Percentiles rank a stretch among this genome's conserved stretches.
These are phyloP conservation scores for Lachancea fermentati DNA, from an alignment of 805 yeast genomes.

Conservation along the genomic window DNA sequence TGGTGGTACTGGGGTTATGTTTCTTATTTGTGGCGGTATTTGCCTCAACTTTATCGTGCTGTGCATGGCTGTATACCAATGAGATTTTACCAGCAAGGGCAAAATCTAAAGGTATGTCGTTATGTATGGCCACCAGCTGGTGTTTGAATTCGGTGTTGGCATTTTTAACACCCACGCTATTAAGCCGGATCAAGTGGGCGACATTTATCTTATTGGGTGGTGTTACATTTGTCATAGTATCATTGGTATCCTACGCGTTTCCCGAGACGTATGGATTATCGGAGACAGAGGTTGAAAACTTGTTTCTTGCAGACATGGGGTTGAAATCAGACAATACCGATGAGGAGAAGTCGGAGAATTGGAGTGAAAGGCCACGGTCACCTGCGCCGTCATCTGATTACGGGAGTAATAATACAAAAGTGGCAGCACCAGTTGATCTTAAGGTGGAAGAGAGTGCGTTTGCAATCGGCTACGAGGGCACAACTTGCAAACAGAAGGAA, in stretches of 20 bases:
- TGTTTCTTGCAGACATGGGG: constrained; percentile 12
- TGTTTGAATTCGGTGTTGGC: constrained; percentile 34
- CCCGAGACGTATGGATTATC: constrained; percentile 41
- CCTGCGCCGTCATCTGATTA: constrained; percentile 6
- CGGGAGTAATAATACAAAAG: background rate
- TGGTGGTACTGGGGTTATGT: constrained; percentile 40
- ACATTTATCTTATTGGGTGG: constrained; percentile 37
- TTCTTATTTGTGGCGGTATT: constrained; percentile 42
- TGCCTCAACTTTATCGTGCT: constrained; percentile 42
- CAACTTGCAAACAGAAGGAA: no score
- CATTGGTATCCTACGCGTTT: constrained; percentile 31
- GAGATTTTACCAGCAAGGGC: constrained; percentile 44
- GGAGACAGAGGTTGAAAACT: constrained; percentile 22
- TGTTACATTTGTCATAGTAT: constrained; percentile 31
- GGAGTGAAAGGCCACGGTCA: background rate
- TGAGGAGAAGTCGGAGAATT: background rate
- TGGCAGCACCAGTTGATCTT: background rate
- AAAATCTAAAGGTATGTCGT: constrained; percentile 42
- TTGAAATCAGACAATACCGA: background rate
- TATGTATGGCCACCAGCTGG: constrained; percentile 46
- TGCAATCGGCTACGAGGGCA: background rate
- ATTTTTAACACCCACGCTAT: constrained; percentile 36
- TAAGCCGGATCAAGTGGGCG: constrained; percentile 36
- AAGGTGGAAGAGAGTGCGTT: background rate
- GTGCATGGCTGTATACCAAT: constrained; percentile 45